Base-by-base conservation (phyloP, 164 flowering plant genomes). In the Vitis rupestris region DNA sequence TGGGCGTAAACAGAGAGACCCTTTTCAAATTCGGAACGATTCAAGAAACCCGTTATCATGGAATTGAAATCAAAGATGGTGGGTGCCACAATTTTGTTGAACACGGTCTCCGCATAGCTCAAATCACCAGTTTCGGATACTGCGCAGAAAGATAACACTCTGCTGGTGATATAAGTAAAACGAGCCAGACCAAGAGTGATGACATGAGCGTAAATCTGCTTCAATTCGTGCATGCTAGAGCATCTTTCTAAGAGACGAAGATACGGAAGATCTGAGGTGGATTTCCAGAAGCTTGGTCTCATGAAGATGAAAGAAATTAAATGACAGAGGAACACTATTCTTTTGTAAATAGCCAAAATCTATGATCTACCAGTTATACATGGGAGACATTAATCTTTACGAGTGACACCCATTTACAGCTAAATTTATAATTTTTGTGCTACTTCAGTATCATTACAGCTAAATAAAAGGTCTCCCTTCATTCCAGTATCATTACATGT, bases 41-140 rank as follows among this genome's bases (percentile, higher is more conserved):
- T 59, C 0, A 54, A 55, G 62, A 68, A 73, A 27, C 69, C 80
- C 30, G 51, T 58, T 27, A 77, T 77, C 80, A 73, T 73, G 63
- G 69, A 61, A 59, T 78, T 75, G 63, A 66, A 72, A 65, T 69
- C 66, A 54, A 75, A 75, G 58, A 72, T 50, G 19, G 51, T 64
- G 63, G 81, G 81, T 4, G 17, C 29, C 11, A n/a, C 10, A 59
- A 74, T 78, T 59, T 17, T 62, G 29, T 64, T 10, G 29, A 74
- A 75, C 65, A 78, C 17, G 19, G 63, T 37, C 29, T 65, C 19
- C 0, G 74, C 71, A 23, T 69, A 63, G 9, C 50, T 44, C 31
- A 68, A 30, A 50, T 72, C 68, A 13, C 71, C 74, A 53, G 44
- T 27, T 53, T 63, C 51, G 0, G 68, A 62, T 30, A 68, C 14